Evolutionary conservation across 805 yeast genomes (phyloP).

Genomic region (Spathaspora gorwiae): DNA sequence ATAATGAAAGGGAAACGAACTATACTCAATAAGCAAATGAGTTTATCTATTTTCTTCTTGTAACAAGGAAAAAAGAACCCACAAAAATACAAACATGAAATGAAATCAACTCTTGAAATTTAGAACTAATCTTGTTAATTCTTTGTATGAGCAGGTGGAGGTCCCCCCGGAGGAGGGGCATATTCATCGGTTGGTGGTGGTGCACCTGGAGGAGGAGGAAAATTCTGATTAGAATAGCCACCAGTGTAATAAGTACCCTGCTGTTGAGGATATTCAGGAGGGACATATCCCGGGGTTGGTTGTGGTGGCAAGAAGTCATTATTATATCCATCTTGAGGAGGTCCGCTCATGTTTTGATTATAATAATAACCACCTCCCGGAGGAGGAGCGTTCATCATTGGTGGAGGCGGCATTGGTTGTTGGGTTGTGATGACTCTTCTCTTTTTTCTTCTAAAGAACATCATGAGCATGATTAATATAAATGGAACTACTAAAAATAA

Average conservation of each 20-base stretch:
- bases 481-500: constrained; percentile 1
- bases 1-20: too few species aligned
- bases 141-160: not conserved
- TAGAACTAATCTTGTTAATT: not conserved
- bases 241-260: not conserved
- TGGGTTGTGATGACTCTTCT: not conserved
- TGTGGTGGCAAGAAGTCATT: constrained; percentile 3
- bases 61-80: too few species aligned
- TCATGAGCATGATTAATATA: not conserved
- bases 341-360: not conserved
- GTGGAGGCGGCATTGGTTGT: constrained; percentile 2
- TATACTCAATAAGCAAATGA: too few species aligned
- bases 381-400: not conserved
- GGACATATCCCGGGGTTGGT: constrained; percentile 1
- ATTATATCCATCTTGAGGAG: not conserved
- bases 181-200: not conserved
- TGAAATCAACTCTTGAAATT: too few species aligned
- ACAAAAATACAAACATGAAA: too few species aligned
- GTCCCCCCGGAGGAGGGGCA: not conserved
- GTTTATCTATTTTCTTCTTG: too few species aligned
- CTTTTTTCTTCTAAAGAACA: constrained; percentile 1
- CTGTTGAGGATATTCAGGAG: constrained; percentile 1
- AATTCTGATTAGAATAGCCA: not conserved
- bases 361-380: not conserved
- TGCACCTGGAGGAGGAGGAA: not conserved